Evolutionary conservation across 495 filamentous ascomycete species (phyloP), one percentile per base, ranked within the genome.

Genomic region (Aspergillus haitiensis): DNA sequence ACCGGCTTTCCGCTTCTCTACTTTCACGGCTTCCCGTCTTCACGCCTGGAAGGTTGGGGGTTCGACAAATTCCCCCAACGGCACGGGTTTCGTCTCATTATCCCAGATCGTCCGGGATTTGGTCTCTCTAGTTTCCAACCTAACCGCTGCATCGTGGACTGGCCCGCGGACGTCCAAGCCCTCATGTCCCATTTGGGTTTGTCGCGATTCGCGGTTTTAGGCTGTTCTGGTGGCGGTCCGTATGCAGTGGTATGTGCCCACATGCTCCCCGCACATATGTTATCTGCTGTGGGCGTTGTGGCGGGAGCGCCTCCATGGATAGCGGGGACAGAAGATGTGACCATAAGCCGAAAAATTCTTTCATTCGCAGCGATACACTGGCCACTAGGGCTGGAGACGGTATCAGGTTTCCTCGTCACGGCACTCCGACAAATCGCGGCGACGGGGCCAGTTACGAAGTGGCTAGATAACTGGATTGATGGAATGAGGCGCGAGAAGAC

Each of bases 211-310:
- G 69, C 65, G 7, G 59, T 82, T 13, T 39, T 84, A n/a, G 79
- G 78, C 3, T 58, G 64, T 27, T 79, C 74, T 0, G 79, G 79
- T 2, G 81, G 81, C 2, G 72, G 68, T 1, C 79, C 79, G 1
- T 82, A 77, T 57, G 76, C 72, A 5, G 56, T 81, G 12, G 80
- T 80, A 0, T 82, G 78, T 55, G 75, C 73, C 13, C 55, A 71
- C 15, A 53, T 48, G 11, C 51, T 82, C 3, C 72, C 75, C 27
- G 55, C 55, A 0, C 60, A 69, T 3, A 70, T 62, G 59, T 45
- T 80, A 15, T 61, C 66, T 5, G 70, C 60, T 5, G 73, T 74
- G 0, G 73, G 69, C 4, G 63, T 80, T 7, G 12, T 79, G 5
- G 68, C 68, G 6, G 77, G 75, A 18, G 63, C 64, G 13, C 64